Base-by-base conservation (phyloP, 2,329 filamentous ascomycete genomes). In the Aspergillus sojae region DNA sequence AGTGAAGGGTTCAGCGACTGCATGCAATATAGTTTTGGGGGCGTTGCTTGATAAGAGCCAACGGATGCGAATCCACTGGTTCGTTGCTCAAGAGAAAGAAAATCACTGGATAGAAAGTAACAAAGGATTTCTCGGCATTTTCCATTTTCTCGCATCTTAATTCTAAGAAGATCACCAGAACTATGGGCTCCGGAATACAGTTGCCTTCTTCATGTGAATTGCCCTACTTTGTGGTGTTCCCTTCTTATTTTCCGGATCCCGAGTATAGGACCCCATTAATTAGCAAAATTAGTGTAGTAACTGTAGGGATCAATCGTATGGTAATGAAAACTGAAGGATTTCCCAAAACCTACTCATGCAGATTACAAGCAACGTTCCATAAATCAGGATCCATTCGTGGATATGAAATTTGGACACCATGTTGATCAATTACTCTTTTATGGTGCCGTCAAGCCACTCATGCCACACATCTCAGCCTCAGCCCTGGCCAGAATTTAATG, bases 401-500 rank as follows among this genome's bases (percentile, higher is more conserved):
- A 32, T 16, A 21, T 21, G 30, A 53, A 28, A 53, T 19, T 32
- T 53, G 50, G 28, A 30, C 28, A 26, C 32, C 7, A 34, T 58
- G 41, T 58, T 50, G 57, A 58, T 39, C 52, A 11, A 41, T 55
- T 36, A 55, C 32, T 55, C 32, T 55, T 55, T 55, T 39, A 41
- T 21, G 32, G 26, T 36, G 16, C 34, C 32, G 52, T 46, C 45
- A 61, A 61, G 58, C 58, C 58, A 61, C 58, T 32, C 39, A 39
- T 48, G 23, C 39, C 26, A 45, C 46, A 39, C 36, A 5, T 41
- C 36, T 61, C 58, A 61, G 58, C 58, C 58, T 61, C 58, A 61
- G 58, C 30, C 52, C 16, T 41, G 50, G 26, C 52, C 21, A 48
- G 58, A 56, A 56, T 23, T 30, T 34, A 36, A 56, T 32, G 39